Evolutionary conservation across 2,329 filamentous ascomycete genomes (phyloP).

Genomic region (Calonectria pseudoturangicola): DNA sequence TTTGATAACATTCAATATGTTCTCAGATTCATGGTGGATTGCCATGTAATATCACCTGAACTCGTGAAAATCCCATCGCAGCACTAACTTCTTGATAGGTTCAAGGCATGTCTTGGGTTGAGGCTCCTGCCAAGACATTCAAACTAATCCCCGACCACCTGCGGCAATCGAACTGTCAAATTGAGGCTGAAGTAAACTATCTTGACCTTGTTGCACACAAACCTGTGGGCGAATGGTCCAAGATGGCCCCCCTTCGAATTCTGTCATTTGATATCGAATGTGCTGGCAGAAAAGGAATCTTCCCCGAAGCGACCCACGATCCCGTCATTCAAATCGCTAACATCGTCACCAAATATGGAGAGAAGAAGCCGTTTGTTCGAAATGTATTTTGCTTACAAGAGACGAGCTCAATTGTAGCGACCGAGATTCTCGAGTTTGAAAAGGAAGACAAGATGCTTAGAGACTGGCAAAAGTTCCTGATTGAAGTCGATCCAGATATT

Average conservation of each 20-base stretch:
- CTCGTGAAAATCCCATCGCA: too few relatives aligned
- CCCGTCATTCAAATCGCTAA: slow-evolving; percentile 99
- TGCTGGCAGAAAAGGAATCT: slow-evolving; percentile 96
- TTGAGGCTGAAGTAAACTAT: slow-evolving; percentile 92
- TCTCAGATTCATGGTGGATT: slow-evolving; percentile 98
- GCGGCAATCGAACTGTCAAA: slow-evolving; percentile 94
- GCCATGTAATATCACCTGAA: slow-evolving; percentile 74
- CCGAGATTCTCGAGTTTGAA: slow-evolving; percentile 89
- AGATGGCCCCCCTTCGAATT: slow-evolving; percentile 95
- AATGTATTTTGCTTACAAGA: slow-evolving; percentile 97
- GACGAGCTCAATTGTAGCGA: slow-evolving; percentile 95
- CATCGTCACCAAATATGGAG: slow-evolving; percentile 94
- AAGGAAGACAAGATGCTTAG: slow-evolving; percentile 93
- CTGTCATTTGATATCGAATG: slow-evolving; percentile 99
- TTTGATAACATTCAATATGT: slow-evolving; percentile 98
- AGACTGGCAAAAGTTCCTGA: slow-evolving; percentile 91
- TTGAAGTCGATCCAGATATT: slow-evolving; percentile 94
- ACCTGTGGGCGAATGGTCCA: slow-evolving; percentile 95
- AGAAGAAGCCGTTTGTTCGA: slow-evolving; percentile 94
- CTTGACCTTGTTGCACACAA: slow-evolving; percentile 89
- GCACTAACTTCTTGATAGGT: slow-evolving; percentile 71
- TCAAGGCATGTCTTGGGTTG: slow-evolving; percentile 97
- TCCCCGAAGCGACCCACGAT: slow-evolving; percentile 93
- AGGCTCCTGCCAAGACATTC: slow-evolving; percentile 85
- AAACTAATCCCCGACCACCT: slow-evolving; percentile 78